Conservation (phyloP, 805 yeast genomes). For the Pichia gijzeniarum region DNA sequence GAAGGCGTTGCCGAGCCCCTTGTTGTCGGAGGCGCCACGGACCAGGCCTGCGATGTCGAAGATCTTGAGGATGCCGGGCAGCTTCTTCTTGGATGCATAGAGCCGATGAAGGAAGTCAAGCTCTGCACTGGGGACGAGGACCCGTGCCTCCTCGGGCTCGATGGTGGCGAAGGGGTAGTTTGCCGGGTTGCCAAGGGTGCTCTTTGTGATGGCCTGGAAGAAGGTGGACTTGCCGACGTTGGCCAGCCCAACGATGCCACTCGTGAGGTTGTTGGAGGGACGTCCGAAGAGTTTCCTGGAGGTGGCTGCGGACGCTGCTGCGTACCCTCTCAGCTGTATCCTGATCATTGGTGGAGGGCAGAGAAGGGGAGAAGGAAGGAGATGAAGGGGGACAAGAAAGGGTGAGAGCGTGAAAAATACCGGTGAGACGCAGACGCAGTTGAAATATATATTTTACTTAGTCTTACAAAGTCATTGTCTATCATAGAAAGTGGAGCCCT, state of each 20-base stretch:
- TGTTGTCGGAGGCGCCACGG: conserved; percentile 56
- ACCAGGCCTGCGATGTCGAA: conserved; percentile 70
- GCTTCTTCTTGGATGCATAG: conserved; percentile 42
- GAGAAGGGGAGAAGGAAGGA: too few species aligned
- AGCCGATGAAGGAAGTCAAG: conserved; percentile 42
- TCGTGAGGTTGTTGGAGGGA: conserved; percentile 30
- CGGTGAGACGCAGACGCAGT: too few species aligned
- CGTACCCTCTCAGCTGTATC: conserved; percentile 2
- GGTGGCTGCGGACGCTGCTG: not conserved
- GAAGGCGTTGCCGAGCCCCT: conserved; percentile 71
- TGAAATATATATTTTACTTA: too few species aligned
- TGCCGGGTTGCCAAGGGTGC: conserved; percentile 60
- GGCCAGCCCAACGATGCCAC: conserved; percentile 57
- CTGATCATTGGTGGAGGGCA: too few species aligned
- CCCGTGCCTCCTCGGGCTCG: conserved; percentile 62
- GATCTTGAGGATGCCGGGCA: conserved; percentile 52
- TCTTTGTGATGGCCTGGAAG: conserved; percentile 54
- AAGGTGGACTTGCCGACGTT: conserved; percentile 60
- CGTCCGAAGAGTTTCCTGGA: conserved; percentile 25
- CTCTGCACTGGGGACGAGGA: conserved; percentile 44
- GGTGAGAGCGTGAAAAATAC: too few species aligned
- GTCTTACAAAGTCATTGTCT: too few species aligned
- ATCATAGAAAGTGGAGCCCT: too few species aligned
- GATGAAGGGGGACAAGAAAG: too few species aligned
- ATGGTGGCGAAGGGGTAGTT: conserved; percentile 73